These are phyloP conservation scores for Coprinellus aureogranulatus DNA, from an alignment of 768 basidiomycete species.

Conservation along the genomic window DNA sequence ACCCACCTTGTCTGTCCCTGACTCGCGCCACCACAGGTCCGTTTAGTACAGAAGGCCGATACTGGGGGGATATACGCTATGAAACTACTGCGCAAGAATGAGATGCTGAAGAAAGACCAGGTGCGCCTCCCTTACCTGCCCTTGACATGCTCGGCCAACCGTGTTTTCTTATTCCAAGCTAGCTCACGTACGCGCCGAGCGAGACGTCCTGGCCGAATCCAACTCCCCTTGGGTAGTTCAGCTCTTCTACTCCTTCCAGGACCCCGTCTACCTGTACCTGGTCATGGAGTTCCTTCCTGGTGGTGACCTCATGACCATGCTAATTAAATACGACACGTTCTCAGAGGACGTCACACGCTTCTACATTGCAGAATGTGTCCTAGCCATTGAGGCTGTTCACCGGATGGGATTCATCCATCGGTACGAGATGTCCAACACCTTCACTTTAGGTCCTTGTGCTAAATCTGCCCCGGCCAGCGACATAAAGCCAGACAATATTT, in stretches of 20 bases:
- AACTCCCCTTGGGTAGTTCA: slow-evolving; percentile 97
- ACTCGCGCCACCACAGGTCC: slow-evolving; percentile 47
- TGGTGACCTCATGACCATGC: slow-evolving; percentile 99
- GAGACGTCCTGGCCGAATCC: slow-evolving; percentile 94
- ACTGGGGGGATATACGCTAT: slow-evolving; percentile 99
- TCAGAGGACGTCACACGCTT: slow-evolving; percentile 97
- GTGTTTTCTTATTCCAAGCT: slow-evolving; percentile 55
- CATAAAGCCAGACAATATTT: slow-evolving; percentile 96
- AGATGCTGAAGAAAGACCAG: slow-evolving; percentile 99
- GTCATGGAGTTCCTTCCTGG: slow-evolving; percentile 99
- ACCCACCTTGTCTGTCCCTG: not conserved
- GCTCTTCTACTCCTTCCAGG: slow-evolving; percentile 98
- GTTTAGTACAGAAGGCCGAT: slow-evolving; percentile 93
- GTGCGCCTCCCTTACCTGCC: too few relatives aligned
- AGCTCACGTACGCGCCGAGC: slow-evolving; percentile 96
- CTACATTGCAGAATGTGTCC: slow-evolving; percentile 97
- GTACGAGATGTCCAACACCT: slow-evolving; percentile 46
- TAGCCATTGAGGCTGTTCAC: slow-evolving; percentile 97
- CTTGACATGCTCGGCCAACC: too few relatives aligned
- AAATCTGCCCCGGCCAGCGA: too few relatives aligned
- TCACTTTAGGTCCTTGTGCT: too few relatives aligned
- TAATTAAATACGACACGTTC: slow-evolving; percentile 99
- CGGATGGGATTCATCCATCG: slow-evolving; percentile 97
- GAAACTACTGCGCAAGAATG: slow-evolving; percentile 95
- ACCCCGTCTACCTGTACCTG: slow-evolving; percentile 85